Conservation (phyloP, 148 eudicot species). For the Camellia japonica region DNA sequence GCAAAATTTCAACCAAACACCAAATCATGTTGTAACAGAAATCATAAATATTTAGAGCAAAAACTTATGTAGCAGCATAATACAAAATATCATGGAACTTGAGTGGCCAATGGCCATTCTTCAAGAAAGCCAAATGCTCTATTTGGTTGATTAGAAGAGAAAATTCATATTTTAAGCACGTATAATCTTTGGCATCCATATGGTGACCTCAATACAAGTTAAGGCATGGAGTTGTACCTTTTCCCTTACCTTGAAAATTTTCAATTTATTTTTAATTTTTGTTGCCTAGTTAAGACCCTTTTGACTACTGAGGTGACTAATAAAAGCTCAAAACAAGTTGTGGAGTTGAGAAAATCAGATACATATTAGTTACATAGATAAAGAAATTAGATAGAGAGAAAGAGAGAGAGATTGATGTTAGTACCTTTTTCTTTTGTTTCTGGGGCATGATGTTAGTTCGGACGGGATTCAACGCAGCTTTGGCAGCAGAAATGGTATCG, state of each 20-base stretch:
- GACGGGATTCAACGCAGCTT: slow-evolving; percentile 63
- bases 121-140: not conserved
- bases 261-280: not conserved
- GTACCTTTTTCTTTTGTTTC: slow-evolving; percentile 79
- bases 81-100: not conserved
- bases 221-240: not conserved
- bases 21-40: slow-evolving; percentile 7
- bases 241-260: not conserved
- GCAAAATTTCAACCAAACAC: slow-evolving; percentile 16
- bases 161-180: not conserved
- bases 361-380: not conserved
- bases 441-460: slow-evolving; percentile 82
- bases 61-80: not conserved
- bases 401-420: not conserved
- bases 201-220: not conserved
- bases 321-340: not conserved
- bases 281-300: not conserved
- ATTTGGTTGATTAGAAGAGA: not conserved
- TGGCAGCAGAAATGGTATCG: slow-evolving; percentile 94
- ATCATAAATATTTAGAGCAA: not conserved
- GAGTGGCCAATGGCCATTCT: not conserved
- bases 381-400: not conserved
- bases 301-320: not conserved
- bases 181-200: not conserved
- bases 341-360: not conserved